Conservation (phyloP, 495 filamentous ascomycete species). For the Penicillium goetzii region DNA sequence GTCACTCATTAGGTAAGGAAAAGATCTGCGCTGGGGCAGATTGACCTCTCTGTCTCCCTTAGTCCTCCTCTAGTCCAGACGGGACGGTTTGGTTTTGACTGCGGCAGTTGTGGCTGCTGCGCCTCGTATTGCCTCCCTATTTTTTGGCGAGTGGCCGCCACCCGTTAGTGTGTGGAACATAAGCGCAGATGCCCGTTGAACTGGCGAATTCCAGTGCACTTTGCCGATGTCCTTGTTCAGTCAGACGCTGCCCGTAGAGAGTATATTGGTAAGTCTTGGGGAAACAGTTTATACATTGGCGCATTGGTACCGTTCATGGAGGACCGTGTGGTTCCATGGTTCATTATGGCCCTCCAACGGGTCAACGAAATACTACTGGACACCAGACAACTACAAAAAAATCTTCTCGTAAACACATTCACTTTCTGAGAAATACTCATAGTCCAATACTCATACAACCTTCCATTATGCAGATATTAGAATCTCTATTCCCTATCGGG, state of each 20-base stretch:
- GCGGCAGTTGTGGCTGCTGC: constrained; percentile 21
- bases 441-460: neutral
- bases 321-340: constrained; percentile 7
- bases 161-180: neutral
- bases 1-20: constrained; percentile 14
- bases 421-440: neutral
- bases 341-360: neutral
- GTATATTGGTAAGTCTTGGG: neutral
- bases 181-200: neutral
- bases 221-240: neutral
- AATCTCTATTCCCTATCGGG: constrained; percentile 33
- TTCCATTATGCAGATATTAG: constrained; percentile 29
- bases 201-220: neutral
- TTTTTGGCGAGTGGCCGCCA: constrained; percentile 2
- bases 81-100: constrained; percentile 1
- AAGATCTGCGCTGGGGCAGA: constrained; percentile 20
- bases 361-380: neutral
- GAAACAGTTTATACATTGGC: neutral
- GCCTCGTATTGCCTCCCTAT: constrained; percentile 26
- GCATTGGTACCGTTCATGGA: neutral
- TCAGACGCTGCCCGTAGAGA: neutral
- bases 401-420: neutral
- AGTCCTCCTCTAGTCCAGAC: neutral
- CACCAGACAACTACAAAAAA: neutral
- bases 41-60: constrained; percentile 4